Evolutionary conservation across 345 rosid species (phyloP).

Genomic region (Psidium friedrichsthalianum): DNA sequence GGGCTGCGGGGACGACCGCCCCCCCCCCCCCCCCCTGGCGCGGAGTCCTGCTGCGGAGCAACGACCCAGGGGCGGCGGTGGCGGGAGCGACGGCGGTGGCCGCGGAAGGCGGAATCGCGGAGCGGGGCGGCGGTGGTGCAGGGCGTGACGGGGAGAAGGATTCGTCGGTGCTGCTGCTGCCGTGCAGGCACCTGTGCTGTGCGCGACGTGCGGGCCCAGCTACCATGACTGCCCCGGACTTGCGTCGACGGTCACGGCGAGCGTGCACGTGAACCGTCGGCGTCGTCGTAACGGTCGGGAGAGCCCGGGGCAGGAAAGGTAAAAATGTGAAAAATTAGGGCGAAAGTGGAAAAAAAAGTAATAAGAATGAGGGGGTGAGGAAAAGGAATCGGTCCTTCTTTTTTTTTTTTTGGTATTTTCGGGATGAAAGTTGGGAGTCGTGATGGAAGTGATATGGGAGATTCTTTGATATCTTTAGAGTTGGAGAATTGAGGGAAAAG

Average conservation of each 20-base stretch:
- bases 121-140: slow-evolving; percentile 17
- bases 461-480: background rate
- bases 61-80: slow-evolving; percentile 3
- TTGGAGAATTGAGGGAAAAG: background rate
- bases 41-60: slow-evolving; percentile 62
- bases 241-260: slow-evolving; percentile 13
- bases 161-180: slow-evolving; percentile 61
- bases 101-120: background rate
- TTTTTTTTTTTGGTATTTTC: background rate
- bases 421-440: no score
- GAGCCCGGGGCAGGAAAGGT: background rate
- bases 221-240: background rate
- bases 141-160: slow-evolving; percentile 61
- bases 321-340: background rate
- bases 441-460: background rate
- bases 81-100: background rate
- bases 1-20: slow-evolving; percentile 5
- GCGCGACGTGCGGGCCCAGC: slow-evolving; percentile 5
- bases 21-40: no score
- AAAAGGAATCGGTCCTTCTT: background rate
- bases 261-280: slow-evolving; percentile 54
- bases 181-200: slow-evolving; percentile 85
- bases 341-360: background rate
- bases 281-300: slow-evolving; percentile 23
- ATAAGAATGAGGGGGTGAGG: background rate